phyloP scores from a whole-genome alignment of 1,284 basidiomycete species.

The Xanthoconium separans region DNA sequence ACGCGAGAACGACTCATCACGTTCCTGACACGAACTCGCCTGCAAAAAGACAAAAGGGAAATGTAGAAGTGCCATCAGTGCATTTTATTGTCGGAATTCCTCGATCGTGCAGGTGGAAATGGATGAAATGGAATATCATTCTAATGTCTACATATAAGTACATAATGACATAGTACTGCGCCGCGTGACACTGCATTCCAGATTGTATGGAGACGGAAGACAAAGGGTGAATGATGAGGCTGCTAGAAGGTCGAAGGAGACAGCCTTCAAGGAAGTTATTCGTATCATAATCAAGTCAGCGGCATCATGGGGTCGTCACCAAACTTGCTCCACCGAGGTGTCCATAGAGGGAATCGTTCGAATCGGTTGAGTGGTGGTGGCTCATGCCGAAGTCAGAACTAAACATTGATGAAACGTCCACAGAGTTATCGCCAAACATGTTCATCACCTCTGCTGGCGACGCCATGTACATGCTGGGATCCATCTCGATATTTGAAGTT shows the following conservation, averaged over 20 bases:
- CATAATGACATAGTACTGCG: background rate
- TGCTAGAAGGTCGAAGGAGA: constrained; percentile 4
- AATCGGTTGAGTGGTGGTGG: constrained; percentile 24
- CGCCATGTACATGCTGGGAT: constrained; percentile 29
- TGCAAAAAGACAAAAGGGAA: constrained; percentile 1
- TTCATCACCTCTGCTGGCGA: constrained; percentile 33
- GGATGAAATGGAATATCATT: constrained; percentile 2
- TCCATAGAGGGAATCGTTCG: constrained; percentile 29
- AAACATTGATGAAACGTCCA: constrained; percentile 32
- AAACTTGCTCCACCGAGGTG: constrained; percentile 24
- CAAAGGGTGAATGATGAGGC: background rate
- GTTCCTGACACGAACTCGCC: background rate
- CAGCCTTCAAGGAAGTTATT: constrained; percentile 9
- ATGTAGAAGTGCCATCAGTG: background rate
- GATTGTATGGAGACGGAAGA: background rate
- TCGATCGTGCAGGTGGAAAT: background rate
- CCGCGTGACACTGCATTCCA: background rate
- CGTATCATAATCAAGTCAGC: constrained; percentile 12
- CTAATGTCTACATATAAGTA: background rate
- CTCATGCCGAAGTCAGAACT: constrained; percentile 31
- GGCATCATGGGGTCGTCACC: constrained; percentile 27
- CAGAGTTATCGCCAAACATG: constrained; percentile 30
- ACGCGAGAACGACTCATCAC: constrained; percentile 13
- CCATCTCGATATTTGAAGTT: constrained; percentile 33
- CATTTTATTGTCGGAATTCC: background rate